Conservation (phyloP, 2,329 filamentous ascomycete species). For the Atkinsonella texensis region DNA sequence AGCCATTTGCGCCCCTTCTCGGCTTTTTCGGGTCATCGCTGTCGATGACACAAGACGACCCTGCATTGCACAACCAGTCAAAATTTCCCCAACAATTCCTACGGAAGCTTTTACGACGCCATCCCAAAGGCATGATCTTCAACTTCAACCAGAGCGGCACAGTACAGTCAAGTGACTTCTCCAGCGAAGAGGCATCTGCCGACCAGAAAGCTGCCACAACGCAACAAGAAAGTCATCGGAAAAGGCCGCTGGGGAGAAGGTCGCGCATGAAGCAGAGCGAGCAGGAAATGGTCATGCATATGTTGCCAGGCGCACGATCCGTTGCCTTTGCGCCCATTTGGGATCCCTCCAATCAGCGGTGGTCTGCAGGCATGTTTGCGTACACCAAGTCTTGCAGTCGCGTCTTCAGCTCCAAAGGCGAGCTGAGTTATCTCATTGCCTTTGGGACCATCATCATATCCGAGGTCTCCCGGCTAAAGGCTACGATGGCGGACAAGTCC, state of each 20-base stretch:
- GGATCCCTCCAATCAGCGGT: slow-evolving; percentile 32
- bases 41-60: slow-evolving; percentile 21
- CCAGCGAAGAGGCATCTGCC: slow-evolving; percentile 11
- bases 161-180: slow-evolving; percentile 19
- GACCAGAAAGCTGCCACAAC: background rate
- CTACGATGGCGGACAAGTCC: slow-evolving; percentile 27
- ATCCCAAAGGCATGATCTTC: slow-evolving; percentile 35
- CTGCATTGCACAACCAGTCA: slow-evolving; percentile 7
- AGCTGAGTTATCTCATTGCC: slow-evolving; percentile 37
- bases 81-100: slow-evolving; percentile 27
- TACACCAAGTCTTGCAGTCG: slow-evolving; percentile 33
- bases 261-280: slow-evolving; percentile 10
- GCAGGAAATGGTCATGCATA: slow-evolving; percentile 16
- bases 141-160: slow-evolving; percentile 28
- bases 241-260: background rate
- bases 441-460: slow-evolving; percentile 45
- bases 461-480: slow-evolving; percentile 36
- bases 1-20: slow-evolving; percentile 15
- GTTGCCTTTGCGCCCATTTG: slow-evolving; percentile 36
- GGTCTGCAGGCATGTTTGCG: slow-evolving; percentile 36
- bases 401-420: slow-evolving; percentile 31
- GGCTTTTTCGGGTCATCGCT: slow-evolving; percentile 22
- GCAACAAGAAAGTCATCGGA: background rate
- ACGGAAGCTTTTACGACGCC: slow-evolving; percentile 26
- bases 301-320: slow-evolving; percentile 32